These are phyloP conservation scores for Acrodontium crateriforme DNA, from an alignment of 2,329 filamentous ascomycete genomes.

Conservation along the genomic window DNA sequence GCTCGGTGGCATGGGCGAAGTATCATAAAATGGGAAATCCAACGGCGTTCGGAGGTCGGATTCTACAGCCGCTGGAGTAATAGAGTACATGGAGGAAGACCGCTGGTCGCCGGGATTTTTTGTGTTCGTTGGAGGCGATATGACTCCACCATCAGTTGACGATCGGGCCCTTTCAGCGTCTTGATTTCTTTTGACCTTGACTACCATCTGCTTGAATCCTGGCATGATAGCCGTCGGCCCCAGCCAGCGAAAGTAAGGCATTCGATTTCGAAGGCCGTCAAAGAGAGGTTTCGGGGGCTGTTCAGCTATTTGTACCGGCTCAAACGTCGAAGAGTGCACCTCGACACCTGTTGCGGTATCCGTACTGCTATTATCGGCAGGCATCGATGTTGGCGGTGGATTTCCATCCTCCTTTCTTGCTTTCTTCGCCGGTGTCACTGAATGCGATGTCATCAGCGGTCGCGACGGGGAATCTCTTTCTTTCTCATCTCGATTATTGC, in stretches of 20 bases:
- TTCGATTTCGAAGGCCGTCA: slow-evolving; percentile 40
- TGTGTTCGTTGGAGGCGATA: slow-evolving; percentile 15
- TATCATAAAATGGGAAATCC: slow-evolving; percentile 59
- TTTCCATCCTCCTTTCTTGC: slow-evolving; percentile 1
- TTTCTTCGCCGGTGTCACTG: slow-evolving; percentile 2
- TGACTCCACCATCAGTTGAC: slow-evolving; percentile 28
- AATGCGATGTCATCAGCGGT: too few relatives aligned
- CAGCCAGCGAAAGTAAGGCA: slow-evolving; percentile 85
- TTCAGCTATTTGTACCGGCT: too few relatives aligned
- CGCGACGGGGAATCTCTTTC: too few relatives aligned
- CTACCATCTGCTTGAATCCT: slow-evolving; percentile 86
- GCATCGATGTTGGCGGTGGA: not conserved
- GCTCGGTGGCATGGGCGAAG: slow-evolving; percentile 55
- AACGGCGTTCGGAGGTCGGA: slow-evolving; percentile 30
- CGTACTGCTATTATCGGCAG: slow-evolving; percentile 2
- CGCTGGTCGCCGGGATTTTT: slow-evolving; percentile 7
- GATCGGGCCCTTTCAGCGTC: slow-evolving; percentile 47
- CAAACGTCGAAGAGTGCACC: too few relatives aligned
- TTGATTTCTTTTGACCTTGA: slow-evolving; percentile 54
- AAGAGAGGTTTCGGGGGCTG: slow-evolving; percentile 16
- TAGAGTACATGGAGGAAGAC: slow-evolving; percentile 10
- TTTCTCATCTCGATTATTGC: slow-evolving; percentile 1
- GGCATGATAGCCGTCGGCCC: slow-evolving; percentile 83
- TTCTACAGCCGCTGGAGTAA: slow-evolving; percentile 15
- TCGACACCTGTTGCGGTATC: slow-evolving; percentile 6